Percentiles rank a stretch among this genome's conserved stretches.
phyloP scores from a whole-genome alignment of 306 rosid genomes.

The Oemleria cerasiformis region DNA sequence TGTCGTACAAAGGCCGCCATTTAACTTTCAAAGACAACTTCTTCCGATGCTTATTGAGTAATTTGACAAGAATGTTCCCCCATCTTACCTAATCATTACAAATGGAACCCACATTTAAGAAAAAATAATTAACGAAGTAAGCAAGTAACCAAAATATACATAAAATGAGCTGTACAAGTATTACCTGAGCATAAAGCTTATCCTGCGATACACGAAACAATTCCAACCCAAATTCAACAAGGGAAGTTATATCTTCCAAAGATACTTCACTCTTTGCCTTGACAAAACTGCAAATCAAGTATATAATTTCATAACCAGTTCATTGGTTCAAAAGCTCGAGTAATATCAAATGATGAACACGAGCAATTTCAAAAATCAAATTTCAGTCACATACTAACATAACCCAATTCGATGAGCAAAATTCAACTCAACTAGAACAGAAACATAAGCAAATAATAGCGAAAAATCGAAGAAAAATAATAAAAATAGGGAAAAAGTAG shows the following conservation, averaged over 20 bases:
- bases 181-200: slow-evolving; percentile 94
- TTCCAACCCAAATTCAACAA: slow-evolving; percentile 68
- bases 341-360: not conserved
- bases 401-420: not conserved
- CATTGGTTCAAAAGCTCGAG: not conserved
- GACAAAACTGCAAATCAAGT: slow-evolving; percentile 58
- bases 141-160: slow-evolving; percentile 6
- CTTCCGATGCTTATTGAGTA: slow-evolving; percentile 82
- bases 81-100: slow-evolving; percentile 86
- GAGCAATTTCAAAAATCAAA: not conserved
- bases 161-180: slow-evolving; percentile 27
- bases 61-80: slow-evolving; percentile 84
- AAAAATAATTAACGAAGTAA: not conserved
- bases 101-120: slow-evolving; percentile 32
- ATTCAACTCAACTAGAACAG: slow-evolving; percentile 2
- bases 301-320: slow-evolving; percentile 1
- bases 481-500: slow-evolving; percentile 2
- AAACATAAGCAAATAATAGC: not conserved
- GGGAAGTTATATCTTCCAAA: slow-evolving; percentile 66
- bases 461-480: slow-evolving; percentile 1
- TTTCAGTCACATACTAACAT: slow-evolving; percentile 4
- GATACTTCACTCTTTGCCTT: slow-evolving; percentile 93
- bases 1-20: slow-evolving; percentile 90
- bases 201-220: slow-evolving; percentile 60
- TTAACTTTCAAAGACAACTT: slow-evolving; percentile 61